Conservation (phyloP, 2,329 filamentous ascomycete genomes). For the Fonsecaea monophora region DNA sequence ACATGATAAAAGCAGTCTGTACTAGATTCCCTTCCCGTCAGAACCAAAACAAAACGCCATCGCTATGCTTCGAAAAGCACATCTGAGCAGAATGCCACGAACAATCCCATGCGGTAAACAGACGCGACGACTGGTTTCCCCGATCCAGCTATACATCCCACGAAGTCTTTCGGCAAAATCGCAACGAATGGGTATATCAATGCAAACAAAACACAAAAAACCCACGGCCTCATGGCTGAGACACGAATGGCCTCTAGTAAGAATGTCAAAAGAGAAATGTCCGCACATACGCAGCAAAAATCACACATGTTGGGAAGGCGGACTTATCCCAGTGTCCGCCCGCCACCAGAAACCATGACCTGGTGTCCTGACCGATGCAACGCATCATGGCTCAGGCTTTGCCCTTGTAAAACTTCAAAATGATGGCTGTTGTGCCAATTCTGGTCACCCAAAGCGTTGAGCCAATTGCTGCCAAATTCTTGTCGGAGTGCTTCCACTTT, state of each 20-base stretch:
- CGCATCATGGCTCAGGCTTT: slow-evolving; percentile 36
- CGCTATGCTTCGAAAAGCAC: slow-evolving; percentile 36
- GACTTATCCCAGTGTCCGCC: slow-evolving; percentile 47
- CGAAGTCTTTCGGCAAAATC: slow-evolving; percentile 24
- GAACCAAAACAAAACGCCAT: slow-evolving; percentile 23
- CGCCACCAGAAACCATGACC: slow-evolving; percentile 50
- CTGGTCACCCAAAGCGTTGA: slow-evolving; percentile 85
- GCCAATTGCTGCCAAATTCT: slow-evolving; percentile 85
- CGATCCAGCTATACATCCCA: slow-evolving; percentile 5
- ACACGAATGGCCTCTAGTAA: slow-evolving; percentile 28
- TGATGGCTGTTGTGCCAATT: slow-evolving; percentile 53
- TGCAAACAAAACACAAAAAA: slow-evolving; percentile 22
- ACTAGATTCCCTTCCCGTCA: slow-evolving; percentile 15
- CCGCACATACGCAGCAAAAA: slow-evolving; percentile 7
- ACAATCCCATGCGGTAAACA: slow-evolving; percentile 3
- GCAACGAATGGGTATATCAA: slow-evolving; percentile 36
- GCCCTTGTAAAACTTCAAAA: slow-evolving; percentile 35
- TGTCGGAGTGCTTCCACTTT: slow-evolving; percentile 86
- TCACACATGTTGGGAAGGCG: neutral
- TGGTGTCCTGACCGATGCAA: slow-evolving; percentile 47
- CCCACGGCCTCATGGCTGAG: slow-evolving; percentile 14
- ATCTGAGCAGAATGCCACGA: slow-evolving; percentile 7
- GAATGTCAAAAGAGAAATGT: slow-evolving; percentile 5
- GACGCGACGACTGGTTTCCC: slow-evolving; percentile 15
- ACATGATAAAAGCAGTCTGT: slow-evolving; percentile 12